Base-by-base conservation (phyloP, 495 filamentous ascomycete species). In the Penicillium soppii region DNA sequence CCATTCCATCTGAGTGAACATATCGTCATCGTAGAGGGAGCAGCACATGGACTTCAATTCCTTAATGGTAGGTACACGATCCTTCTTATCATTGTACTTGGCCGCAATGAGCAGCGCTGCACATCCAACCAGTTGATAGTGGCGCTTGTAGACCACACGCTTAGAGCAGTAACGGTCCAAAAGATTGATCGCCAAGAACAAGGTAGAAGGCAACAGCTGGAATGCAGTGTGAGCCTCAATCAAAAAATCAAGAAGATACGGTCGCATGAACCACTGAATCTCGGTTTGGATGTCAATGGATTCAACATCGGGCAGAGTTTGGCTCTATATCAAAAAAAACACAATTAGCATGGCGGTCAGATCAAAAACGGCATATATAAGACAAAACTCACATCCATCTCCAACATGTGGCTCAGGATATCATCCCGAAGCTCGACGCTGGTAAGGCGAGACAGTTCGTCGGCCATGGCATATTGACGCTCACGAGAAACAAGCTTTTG, bases 1-100 rank as follows among this genome's bases (percentile, higher is more conserved):
- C 92, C 95, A 97, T 69, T 99, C 94, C 95, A 99, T 97, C 71
- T 99, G 94, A 13, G 89, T 92, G 73, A 99, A 99, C 94, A 99
- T 97, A 65, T 96, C 94, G 12, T 96, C 92, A 66, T 99, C 94
- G 68, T 99, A 99, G 20, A 97, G 82, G 15, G 87, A 89, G 77
- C 95, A 97, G 76, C 94, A 99, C 95, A 99, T 97, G 43, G 91
- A 91, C 78, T 95, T 96, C 50, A 99, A 76, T 60, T 99, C 94
- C 62, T 88, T 84, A 68, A 99, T 92, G 30, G 91, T 91, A 13
- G 94, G 94, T 6, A 99, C 95, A 19, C 90, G 81, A 60, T 99
- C 94, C 78, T 99, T 99, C 74, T 88, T 88, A 73, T 99, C 94
- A 21, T 95, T 95, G 70, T 96, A 99, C 77, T 99, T 99, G 65